Base-by-base conservation (phyloP, 169 alveolate genomes). In the Blepharisma undulans region DNA sequence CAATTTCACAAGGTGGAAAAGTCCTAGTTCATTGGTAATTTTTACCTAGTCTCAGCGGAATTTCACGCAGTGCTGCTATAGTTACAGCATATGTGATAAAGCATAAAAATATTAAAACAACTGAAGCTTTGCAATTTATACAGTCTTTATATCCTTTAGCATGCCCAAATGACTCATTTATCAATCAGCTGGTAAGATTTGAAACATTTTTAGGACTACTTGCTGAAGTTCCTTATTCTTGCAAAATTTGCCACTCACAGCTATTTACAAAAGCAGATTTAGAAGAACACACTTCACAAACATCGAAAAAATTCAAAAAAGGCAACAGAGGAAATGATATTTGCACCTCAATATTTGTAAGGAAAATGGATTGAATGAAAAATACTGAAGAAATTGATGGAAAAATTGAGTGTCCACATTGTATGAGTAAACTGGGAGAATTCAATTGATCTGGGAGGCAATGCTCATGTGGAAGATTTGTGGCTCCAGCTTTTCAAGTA, bases 391-490 rank as follows among this genome's bases (percentile, higher is more conserved):
- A 88, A 14, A 32, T 30, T 18, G 61, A 29, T 6, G 94, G 91
- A 4, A 87, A 76, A 33, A 79, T 92, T 2, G 33, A 79, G 19
- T 92, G 96, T 79, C 94, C 93, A 1, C 76, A 87, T 16, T 92
- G 95, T 82, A 14, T 61, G 19, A 88, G 25, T 66, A 94, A 94
- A 76, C 60, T 93, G 12, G 95, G 96, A 12, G 89, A 71, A n/a
- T 90, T 72, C 72, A 30, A 87, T 18, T 61, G 92, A 66, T 91
- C 89, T 32, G 95, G 96, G 2, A 90, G 93, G 1, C 88, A 94
- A 72, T 94, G 96, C 76, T 92, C 95, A 14, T 94, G 96, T 82
- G 96, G 96, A n/a, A 94, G 84, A 81, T 94, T 93, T 89, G 91
- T 81, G 61, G 34, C 93, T 10, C 96, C 96, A 76, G 96, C 94